A percentile compares a stretch with the other conserved stretches of the same genome.
These are phyloP conservation scores for Leishmania guyanensis DNA, from an alignment of 208 protist genomes.

Conservation along the genomic window DNA sequence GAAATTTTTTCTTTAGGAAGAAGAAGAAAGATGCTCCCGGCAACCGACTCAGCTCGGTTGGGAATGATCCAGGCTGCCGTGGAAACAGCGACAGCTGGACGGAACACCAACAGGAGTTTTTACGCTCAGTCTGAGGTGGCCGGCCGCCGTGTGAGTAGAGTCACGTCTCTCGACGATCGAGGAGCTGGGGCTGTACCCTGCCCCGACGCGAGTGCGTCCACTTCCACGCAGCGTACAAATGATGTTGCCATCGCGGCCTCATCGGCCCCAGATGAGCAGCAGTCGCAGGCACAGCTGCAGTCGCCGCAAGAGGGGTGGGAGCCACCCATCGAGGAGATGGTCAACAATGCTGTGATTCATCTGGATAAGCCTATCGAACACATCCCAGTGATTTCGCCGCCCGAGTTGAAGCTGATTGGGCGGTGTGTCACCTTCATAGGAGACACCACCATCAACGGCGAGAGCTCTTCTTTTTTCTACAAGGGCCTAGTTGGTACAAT, in stretches of 20 bases:
- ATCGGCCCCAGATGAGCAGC: neutral
- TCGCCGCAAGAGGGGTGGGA: slow-evolving; percentile 18
- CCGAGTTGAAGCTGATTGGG: slow-evolving; percentile 84
- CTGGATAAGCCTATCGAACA: slow-evolving; percentile 55
- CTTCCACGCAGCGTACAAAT: neutral
- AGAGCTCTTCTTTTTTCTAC: slow-evolving; percentile 62
- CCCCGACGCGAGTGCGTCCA: neutral
- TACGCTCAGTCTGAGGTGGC: neutral
- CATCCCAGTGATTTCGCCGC: slow-evolving; percentile 50
- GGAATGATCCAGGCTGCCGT: neutral
- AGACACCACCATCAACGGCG: slow-evolving; percentile 55
- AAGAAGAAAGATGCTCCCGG: neutral
- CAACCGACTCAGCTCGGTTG: neutral
- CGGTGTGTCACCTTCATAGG: slow-evolving; percentile 73
- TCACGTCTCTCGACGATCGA: neutral
- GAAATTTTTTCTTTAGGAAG: neutral
- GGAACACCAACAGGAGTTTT: no score
- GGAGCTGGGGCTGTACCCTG: neutral
- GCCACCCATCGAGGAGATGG: slow-evolving; percentile 39
- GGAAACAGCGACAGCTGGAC: neutral
- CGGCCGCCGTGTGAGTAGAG: neutral
- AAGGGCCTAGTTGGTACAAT: slow-evolving; percentile 76
- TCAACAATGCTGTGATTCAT: slow-evolving; percentile 49
- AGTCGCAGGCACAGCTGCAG: neutral
- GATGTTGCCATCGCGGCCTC: neutral